Conservation (phyloP, 768 basidiomycete species). For the Pleurotus tuber-regium region DNA sequence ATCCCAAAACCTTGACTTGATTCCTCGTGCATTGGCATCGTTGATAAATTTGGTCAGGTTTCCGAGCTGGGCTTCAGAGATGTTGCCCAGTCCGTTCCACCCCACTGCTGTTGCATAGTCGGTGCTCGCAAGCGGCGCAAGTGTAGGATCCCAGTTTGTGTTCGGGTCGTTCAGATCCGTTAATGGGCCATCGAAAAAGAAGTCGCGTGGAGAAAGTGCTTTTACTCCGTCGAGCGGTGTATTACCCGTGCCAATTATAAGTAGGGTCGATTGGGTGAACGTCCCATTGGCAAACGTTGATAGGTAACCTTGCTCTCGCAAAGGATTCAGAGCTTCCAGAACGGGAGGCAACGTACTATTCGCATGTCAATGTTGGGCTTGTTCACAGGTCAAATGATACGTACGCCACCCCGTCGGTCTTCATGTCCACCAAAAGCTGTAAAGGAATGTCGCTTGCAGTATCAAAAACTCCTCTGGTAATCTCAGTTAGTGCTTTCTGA, state of each 20-base stretch:
- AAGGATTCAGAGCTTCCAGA: slow-evolving; percentile 40
- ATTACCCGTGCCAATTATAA: slow-evolving; percentile 51
- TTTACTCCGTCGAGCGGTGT: slow-evolving; percentile 45
- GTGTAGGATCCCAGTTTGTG: slow-evolving; percentile 35
- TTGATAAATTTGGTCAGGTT: slow-evolving; percentile 38
- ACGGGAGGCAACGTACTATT: slow-evolving; percentile 41
- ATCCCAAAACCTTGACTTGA: slow-evolving; percentile 51
- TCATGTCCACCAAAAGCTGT: slow-evolving; percentile 52
- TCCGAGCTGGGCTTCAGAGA: slow-evolving; percentile 35
- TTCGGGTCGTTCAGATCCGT: slow-evolving; percentile 34
- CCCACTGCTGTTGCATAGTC: slow-evolving; percentile 44
- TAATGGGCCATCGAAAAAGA: slow-evolving; percentile 54
- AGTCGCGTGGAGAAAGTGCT: slow-evolving; percentile 41
- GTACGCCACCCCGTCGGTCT: slow-evolving; percentile 47
- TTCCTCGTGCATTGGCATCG: slow-evolving; percentile 41
- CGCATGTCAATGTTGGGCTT: slow-evolving; percentile 5
- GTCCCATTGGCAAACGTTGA: slow-evolving; percentile 43
- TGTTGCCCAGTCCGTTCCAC: slow-evolving; percentile 44
- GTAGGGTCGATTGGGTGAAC: slow-evolving; percentile 33
- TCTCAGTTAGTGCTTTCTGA: no score
- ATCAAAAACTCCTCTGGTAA: slow-evolving; percentile 51
- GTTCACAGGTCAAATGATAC: slow-evolving; percentile 13
- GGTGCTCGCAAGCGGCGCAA: slow-evolving; percentile 51
- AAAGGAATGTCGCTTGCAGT: slow-evolving; percentile 36
- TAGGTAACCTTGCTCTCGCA: slow-evolving; percentile 41